These are phyloP conservation scores for Dacryopinax spathularia DNA, from an alignment of 768 basidiomycete species.

Conservation along the genomic window DNA sequence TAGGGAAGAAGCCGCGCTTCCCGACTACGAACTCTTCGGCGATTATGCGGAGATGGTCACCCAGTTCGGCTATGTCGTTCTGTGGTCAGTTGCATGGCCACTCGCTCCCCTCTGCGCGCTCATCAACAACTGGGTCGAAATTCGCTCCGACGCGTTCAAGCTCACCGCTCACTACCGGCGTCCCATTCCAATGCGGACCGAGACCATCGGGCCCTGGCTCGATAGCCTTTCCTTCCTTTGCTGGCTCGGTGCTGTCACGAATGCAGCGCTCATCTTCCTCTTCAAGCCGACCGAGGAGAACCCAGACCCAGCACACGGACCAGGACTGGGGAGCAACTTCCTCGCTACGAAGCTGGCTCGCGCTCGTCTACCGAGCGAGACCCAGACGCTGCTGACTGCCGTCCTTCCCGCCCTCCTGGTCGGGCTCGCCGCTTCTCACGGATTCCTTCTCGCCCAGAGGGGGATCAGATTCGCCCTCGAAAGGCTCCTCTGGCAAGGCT, in stretches of 20 bases:
- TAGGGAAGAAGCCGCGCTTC: slow-evolving; percentile 58
- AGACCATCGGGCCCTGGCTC: slow-evolving; percentile 91
- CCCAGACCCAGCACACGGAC: neutral
- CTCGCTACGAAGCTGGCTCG: neutral
- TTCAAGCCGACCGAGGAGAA: slow-evolving; percentile 41
- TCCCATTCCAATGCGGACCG: slow-evolving; percentile 74
- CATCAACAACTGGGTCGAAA: slow-evolving; percentile 83
- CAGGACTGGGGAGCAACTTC: neutral
- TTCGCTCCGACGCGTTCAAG: slow-evolving; percentile 91
- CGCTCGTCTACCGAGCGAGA: neutral
- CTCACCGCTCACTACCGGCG: slow-evolving; percentile 71
- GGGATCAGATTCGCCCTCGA: slow-evolving; percentile 56
- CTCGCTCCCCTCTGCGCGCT: slow-evolving; percentile 77
- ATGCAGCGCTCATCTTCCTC: slow-evolving; percentile 80
- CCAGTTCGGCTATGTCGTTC: slow-evolving; percentile 81
- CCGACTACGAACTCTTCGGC: slow-evolving; percentile 63
- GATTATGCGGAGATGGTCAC: slow-evolving; percentile 97
- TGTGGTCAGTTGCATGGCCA: slow-evolving; percentile 94
- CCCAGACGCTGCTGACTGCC: neutral
- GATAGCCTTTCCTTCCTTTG: slow-evolving; percentile 68
- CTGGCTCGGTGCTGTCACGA: slow-evolving; percentile 79
- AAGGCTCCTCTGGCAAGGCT: slow-evolving; percentile 62
- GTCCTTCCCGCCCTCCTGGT: slow-evolving; percentile 53
- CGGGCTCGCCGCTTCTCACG: slow-evolving; percentile 74
- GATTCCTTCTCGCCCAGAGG: slow-evolving; percentile 53